Evolutionary conservation across 2,329 filamentous ascomycete genomes (phyloP), one percentile per base, ranked within the genome.

Genomic region (Metarhizium brunneum): DNA sequence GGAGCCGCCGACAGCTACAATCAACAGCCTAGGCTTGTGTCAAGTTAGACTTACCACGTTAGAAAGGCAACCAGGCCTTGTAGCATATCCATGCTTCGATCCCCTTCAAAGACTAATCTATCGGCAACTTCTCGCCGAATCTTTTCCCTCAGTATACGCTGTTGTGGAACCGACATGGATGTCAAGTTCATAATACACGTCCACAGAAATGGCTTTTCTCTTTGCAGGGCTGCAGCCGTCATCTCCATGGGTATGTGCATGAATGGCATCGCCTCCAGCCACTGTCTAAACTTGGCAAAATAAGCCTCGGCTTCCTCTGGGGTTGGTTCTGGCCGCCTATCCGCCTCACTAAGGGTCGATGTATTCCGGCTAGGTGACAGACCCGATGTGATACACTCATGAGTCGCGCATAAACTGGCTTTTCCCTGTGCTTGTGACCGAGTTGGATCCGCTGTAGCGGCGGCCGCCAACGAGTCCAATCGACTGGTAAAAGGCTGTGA

Each of bases 71-170:
- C 61, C 3, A 82, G 56, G 0, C 79, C 80, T 11, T 78, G 68
- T 2, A 84, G 66, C 11, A 83, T 59, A 58, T 84, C 81, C 43
- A 82, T 66, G 50, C 65, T 74, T 52, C 74, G 73, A 55, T 81
- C 77, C n/a, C 72, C 67, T 10, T 77, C 71, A 13, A 80, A 56
- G 6, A 82, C 61, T 30, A 80, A 66, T 55, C 71, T 73, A n/a
- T 73, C 68, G 0, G 76, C 71, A 14, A 81, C 53, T 30, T 76
- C 69, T 48, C 73, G 68, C 47, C 75, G 74, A 6, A 77, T 66
- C 18, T 68, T 70, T 2, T 72, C 71, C 40, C 69, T 68, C 40
- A 79, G 61, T 1, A 65, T 63, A 0, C 66, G 52, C 55, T 80
- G 76, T 53, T 73, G 69, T 3, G 67, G 62, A 0, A 68, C 65